Base-by-base conservation (phyloP, 352 stramenopile genomes). In the Phytophthora pini region DNA sequence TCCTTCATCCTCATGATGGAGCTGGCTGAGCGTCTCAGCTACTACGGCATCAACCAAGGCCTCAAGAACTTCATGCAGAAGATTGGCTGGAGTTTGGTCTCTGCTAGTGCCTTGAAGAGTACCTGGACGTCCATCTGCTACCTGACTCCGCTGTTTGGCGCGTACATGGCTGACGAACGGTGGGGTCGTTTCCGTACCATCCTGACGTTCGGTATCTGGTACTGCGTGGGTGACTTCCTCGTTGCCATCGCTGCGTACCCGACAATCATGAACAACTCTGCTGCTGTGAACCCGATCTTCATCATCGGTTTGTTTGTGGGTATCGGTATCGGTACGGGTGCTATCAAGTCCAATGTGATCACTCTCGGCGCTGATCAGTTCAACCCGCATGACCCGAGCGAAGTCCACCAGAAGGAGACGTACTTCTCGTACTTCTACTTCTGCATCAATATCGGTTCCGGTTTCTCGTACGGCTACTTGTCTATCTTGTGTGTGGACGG, bases 41-140 rank as follows among this genome's bases (percentile, higher is more conserved):
- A 93, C 70, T 95, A 91, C 50, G 85, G 84, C 22, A 93, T 95
- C 74, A 93, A 93, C 72, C 84, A 93, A 61, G 84, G 83, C 0
- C 76, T 93, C 44, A 93, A 93, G 74, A 93, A 95, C 77, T 93
- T 84, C 65, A 90, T 95, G 80, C 70, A 87, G 68, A 57, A 75
- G 53, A 77, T 92, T 43, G 74, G 76, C 47, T 92, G 80, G 80
- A 81, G 70, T 47, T 32, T 77, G 43, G 83, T 87, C 15, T 87
- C 77, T 2, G 68, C 83, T 15, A 84, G 65, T 44, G 72, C 78
- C 7, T 59, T 91, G 51, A 92, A 92, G 68, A 82, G 63, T 17
- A 68, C 61, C 5, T 68, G 61, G 61, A 70, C 61, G 39, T 87
- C 77, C 5, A 82, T 91, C 39, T 87, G 76, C 45, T 89, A 89